Percentiles rank a stretch among this genome's conserved stretches.
phyloP scores from a whole-genome alignment of 1,139 yeast species.

The Candida pseudocylindracea region DNA sequence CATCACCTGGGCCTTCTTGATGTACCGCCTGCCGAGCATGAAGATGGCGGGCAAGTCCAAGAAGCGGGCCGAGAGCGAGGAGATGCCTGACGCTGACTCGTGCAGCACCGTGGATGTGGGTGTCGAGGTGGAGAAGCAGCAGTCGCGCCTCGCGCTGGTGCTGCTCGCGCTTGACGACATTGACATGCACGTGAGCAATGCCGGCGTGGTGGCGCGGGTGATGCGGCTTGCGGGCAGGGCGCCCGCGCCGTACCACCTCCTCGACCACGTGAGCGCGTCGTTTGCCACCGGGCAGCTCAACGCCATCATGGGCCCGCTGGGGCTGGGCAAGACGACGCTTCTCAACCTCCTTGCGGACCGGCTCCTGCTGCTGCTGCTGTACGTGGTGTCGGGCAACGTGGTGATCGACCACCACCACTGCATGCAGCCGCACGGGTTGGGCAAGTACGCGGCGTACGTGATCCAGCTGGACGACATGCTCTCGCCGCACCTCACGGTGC shows the following conservation, averaged over 20 bases:
- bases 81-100: background rate
- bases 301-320: constrained; percentile 81
- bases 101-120: background rate
- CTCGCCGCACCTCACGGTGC: constrained; percentile 46
- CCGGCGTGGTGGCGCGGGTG: too few relatives aligned
- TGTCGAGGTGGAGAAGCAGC: background rate
- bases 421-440: constrained; percentile 15
- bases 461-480: constrained; percentile 63
- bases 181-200: background rate
- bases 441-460: constrained; percentile 42
- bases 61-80: constrained; percentile 12
- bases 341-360: constrained; percentile 47
- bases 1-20: constrained; percentile 21
- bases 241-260: constrained; percentile 1
- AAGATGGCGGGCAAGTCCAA: constrained; percentile 21
- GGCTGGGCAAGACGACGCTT: constrained; percentile 66
- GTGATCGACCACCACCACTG: constrained; percentile 11
- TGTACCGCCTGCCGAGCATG: constrained; percentile 27
- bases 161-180: too few relatives aligned
- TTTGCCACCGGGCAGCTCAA: constrained; percentile 46
- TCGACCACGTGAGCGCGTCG: constrained; percentile 28
- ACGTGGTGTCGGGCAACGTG: constrained; percentile 8
- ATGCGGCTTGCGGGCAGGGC: too few relatives aligned
- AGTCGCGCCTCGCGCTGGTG: background rate
- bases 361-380: constrained; percentile 19